Conservation (phyloP, 1,284 basidiomycete species). For the Inonotus hispidus region DNA sequence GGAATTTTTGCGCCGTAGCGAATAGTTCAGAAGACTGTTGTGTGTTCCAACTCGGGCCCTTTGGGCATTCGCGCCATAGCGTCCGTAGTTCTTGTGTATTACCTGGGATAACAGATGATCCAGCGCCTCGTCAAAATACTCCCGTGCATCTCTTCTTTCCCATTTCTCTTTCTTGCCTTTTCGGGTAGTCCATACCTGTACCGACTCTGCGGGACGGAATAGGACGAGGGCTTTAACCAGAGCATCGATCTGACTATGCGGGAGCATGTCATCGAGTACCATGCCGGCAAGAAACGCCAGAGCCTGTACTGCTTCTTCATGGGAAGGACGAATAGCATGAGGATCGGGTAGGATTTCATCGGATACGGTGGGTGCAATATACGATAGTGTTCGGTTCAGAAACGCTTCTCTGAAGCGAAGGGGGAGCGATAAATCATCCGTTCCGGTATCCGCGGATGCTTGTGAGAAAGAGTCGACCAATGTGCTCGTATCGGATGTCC, state of each 20-base stretch:
- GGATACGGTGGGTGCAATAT: constrained; percentile 1
- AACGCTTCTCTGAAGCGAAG: not conserved
- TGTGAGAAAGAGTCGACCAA: not conserved
- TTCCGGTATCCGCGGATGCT: not conserved
- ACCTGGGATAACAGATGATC: constrained; percentile 35
- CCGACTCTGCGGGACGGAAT: constrained; percentile 39
- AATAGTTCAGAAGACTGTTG: constrained; percentile 62
- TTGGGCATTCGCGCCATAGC: not conserved
- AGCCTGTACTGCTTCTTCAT: constrained; percentile 42
- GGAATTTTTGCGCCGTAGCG: constrained; percentile 54
- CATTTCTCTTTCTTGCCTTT: constrained; percentile 24
- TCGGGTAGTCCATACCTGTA: constrained; percentile 40
- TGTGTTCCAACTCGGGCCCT: constrained; percentile 30
- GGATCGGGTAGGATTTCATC: not conserved
- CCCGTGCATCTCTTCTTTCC: constrained; percentile 40
- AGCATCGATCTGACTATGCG: constrained; percentile 36
- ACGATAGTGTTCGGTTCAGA: constrained; percentile 1
- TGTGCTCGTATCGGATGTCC: constrained; percentile 16
- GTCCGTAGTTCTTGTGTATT: constrained; percentile 10
- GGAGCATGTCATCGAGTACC: constrained; percentile 45
- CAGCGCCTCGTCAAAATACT: constrained; percentile 55
- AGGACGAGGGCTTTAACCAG: constrained; percentile 45
- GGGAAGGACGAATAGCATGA: constrained; percentile 11
- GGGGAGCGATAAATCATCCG: not conserved
- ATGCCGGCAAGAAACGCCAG: constrained; percentile 51